Percentiles rank a stretch among this genome's conserved stretches.
These are phyloP conservation scores for Suhomyces kunorum DNA, from an alignment of 1,139 yeast species.

Conservation along the genomic window DNA sequence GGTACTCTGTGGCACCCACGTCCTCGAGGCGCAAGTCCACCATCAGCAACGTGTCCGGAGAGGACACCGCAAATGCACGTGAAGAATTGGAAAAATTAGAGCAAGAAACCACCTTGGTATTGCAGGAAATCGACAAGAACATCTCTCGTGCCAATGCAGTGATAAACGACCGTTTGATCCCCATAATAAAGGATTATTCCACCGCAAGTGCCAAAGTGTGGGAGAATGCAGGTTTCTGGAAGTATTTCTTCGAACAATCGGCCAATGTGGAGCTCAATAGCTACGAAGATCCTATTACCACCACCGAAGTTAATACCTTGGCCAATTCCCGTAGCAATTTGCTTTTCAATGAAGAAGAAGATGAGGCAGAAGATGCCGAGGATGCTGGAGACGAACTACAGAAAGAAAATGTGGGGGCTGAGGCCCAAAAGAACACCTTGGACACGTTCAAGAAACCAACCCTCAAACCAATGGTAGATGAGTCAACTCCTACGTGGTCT, in stretches of 20 bases:
- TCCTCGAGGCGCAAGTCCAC: constrained; percentile 41
- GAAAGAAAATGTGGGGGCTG: constrained; percentile 4
- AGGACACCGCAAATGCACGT: constrained; percentile 37
- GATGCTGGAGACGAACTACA: constrained; percentile 11
- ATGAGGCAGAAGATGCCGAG: constrained; percentile 18
- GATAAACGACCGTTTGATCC: constrained; percentile 61
- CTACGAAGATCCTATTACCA: constrained; percentile 50
- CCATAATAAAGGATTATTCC: constrained; percentile 62
- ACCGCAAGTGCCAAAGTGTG: constrained; percentile 56
- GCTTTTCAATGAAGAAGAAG: constrained; percentile 20
- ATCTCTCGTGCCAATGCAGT: constrained; percentile 64
- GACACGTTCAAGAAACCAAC: constrained; percentile 25
- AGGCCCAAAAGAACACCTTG: neutral
- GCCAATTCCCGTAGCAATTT: constrained; percentile 18
- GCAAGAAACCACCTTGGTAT: constrained; percentile 74
- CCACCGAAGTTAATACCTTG: constrained; percentile 21
- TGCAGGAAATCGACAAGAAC: constrained; percentile 79
- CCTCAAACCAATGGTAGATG: constrained; percentile 28
- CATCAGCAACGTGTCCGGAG: constrained; percentile 16
- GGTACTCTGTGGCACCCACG: constrained; percentile 45
- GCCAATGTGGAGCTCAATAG: constrained; percentile 67
- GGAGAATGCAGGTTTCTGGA: constrained; percentile 70
- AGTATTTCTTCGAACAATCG: constrained; percentile 70
- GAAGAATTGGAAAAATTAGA: constrained; percentile 64
- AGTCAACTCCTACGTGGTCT: constrained; percentile 43